Percentiles rank a stretch among this genome's conserved stretches.
These are phyloP conservation scores for Suillus americanus DNA, from an alignment of 768 basidiomycete genomes.

Conservation along the genomic window DNA sequence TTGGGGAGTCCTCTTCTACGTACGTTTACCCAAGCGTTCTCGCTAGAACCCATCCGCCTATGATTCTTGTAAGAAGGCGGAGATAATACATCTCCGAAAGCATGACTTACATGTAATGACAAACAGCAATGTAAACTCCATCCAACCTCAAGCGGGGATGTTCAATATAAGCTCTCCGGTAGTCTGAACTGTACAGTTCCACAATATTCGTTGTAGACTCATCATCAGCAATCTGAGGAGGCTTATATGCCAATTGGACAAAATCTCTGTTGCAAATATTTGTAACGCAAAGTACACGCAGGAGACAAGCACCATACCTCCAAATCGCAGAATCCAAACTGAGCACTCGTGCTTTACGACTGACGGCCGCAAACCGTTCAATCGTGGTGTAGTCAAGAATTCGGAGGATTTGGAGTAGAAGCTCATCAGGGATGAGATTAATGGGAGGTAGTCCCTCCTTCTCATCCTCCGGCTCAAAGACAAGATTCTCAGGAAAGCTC, in stretches of 20 bases:
- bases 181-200: conserved; percentile 57
- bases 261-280: conserved; percentile 46
- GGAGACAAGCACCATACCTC: conserved; percentile 51
- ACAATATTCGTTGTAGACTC: conserved; percentile 50
- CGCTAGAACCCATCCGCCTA: conserved; percentile 75
- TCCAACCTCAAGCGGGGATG: conserved; percentile 84
- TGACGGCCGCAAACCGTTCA: conserved; percentile 75
- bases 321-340: conserved; percentile 71
- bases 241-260: conserved; percentile 64
- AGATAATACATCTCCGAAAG: conserved; percentile 4
- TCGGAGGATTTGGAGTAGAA: conserved; percentile 66
- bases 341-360: conserved; percentile 72
- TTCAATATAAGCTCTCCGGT: conserved; percentile 76
- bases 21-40: conserved; percentile 88
- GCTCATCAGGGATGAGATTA: conserved; percentile 69
- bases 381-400: conserved; percentile 65
- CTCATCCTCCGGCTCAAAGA: conserved; percentile 74
- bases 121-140: conserved; percentile 89
- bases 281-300: not conserved
- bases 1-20: conserved; percentile 33
- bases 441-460: conserved; percentile 49
- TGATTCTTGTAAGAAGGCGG: conserved; percentile 14
- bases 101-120: conserved; percentile 73
- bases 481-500: conserved; percentile 46
- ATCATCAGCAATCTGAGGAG: conserved; percentile 68